Evolutionary conservation across 2,329 filamentous ascomycete genomes (phyloP), one percentile per base, ranked within the genome.

Genomic region (Tolypocladium ovalisporum): DNA sequence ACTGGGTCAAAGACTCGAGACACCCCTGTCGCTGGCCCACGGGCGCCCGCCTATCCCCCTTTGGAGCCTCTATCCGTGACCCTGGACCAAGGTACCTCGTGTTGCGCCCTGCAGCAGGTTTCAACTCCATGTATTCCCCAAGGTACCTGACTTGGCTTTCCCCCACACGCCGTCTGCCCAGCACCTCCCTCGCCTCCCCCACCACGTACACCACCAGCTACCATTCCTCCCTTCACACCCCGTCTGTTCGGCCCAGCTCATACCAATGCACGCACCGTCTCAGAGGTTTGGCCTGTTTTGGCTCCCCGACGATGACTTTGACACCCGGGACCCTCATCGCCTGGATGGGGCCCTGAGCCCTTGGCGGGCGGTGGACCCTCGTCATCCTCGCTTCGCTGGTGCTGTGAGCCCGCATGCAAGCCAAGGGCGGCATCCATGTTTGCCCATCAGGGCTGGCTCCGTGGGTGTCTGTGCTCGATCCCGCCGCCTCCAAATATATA

Each of bases 231-330:
- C n/a, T 13, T 27, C 32, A 35, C 55, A 52, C 22, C 36, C 42
- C 27, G 52, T 54, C 52, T 54, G 32, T 4, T 12, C 24, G 44
- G 44, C 27, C 44, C 52, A 44, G 40, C 40, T 40, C 27, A 40
- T 42, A 56, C 51, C 40, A 57, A 35, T 29, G 57, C 59, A 61
- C 35, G 56, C 60, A 58, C 54, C 54, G 62, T 64, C 61, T 63
- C 62, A 63, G 62, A 57, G 35, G 54, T 34, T 53, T 37, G 56
- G 59, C 60, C 58, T 55, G 56, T 58, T 57, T 62, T 54, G 60
- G 58, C 55, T 55, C 54, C 49, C 54, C 53, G 51, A 57, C 52
- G 53, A 59, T 57, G 54, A 55, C 57, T 57, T 58, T 59, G 59
- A 60, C 58, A 59, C 57, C 56, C 47, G 55, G 47, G 49, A 29